These are phyloP conservation scores for Neurospora sp. DNA, from an alignment of 495 filamentous ascomycete genomes.

Conservation along the genomic window DNA sequence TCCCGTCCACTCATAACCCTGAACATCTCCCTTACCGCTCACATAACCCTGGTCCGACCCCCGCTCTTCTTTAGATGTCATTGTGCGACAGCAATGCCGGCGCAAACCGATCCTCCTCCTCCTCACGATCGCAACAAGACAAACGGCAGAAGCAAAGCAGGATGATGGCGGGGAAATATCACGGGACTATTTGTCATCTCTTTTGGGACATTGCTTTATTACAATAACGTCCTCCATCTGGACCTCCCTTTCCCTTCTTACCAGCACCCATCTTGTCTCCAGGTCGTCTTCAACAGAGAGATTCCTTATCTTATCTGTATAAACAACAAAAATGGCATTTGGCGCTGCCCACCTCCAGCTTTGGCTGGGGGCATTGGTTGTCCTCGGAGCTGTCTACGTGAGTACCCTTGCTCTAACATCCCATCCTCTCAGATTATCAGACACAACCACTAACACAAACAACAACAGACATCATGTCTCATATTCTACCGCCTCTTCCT, in stretches of 20 bases:
- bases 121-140: neutral
- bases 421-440: neutral
- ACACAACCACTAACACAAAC: neutral
- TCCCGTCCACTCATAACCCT: neutral
- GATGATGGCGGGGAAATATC: neutral
- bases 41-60: neutral
- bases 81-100: neutral
- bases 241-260: neutral
- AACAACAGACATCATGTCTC: conserved; percentile 17
- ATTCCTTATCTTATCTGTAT: neutral
- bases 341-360: conserved; percentile 18
- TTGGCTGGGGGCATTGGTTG: conserved; percentile 16
- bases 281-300: neutral
- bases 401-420: neutral
- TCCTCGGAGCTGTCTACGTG: conserved; percentile 14
- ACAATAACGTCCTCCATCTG: neutral
- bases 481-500: conserved; percentile 46
- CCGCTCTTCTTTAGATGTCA: neutral
- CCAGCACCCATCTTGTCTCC: neutral
- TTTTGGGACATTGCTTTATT: neutral
- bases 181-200: neutral
- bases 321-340: conserved; percentile 13
- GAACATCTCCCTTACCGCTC: neutral
- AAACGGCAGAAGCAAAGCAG: neutral
- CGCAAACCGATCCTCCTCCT: neutral